These are phyloP conservation scores for Halteria grandinella DNA, from an alignment of 73 alveolate species.

Conservation along the genomic window DNA sequence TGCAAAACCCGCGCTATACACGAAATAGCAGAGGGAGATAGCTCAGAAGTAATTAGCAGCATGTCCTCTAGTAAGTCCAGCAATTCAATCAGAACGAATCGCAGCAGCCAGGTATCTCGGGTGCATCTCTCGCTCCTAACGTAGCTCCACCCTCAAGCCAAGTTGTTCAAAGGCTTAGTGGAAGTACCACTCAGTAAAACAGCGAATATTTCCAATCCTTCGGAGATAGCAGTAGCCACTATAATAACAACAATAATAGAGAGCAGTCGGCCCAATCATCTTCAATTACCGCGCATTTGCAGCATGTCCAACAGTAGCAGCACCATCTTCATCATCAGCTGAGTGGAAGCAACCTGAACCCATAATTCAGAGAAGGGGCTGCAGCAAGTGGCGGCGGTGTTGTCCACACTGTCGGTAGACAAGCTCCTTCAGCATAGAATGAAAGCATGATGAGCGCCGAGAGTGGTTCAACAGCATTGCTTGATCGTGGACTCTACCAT, in stretches of 20 bases:
- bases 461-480: slow-evolving; percentile 49
- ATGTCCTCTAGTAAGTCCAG: not conserved
- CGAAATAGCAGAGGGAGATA: slow-evolving; percentile 44
- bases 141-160: slow-evolving; percentile 25
- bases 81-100: not conserved
- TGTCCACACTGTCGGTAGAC: slow-evolving; percentile 32
- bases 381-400: slow-evolving; percentile 33
- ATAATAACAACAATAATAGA: slow-evolving; percentile 15
- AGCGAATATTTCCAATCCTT: slow-evolving; percentile 9
- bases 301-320: not conserved
- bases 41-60: slow-evolving; percentile 32
- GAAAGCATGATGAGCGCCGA: slow-evolving; percentile 58
- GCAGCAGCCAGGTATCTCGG: not conserved
- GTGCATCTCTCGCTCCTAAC: no score
- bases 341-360: no score
- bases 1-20: slow-evolving; percentile 33
- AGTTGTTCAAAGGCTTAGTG: not conserved
- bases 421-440: not conserved
- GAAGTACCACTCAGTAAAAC: not conserved
- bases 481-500: slow-evolving; percentile 23
- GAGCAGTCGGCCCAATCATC: slow-evolving; percentile 22
- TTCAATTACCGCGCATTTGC: not conserved
- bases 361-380: slow-evolving; percentile 40
- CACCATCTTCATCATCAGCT: no score
- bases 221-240: slow-evolving; percentile 22